Conservation (phyloP, 495 filamentous ascomycete genomes). For the Cudoniella acicularis region DNA sequence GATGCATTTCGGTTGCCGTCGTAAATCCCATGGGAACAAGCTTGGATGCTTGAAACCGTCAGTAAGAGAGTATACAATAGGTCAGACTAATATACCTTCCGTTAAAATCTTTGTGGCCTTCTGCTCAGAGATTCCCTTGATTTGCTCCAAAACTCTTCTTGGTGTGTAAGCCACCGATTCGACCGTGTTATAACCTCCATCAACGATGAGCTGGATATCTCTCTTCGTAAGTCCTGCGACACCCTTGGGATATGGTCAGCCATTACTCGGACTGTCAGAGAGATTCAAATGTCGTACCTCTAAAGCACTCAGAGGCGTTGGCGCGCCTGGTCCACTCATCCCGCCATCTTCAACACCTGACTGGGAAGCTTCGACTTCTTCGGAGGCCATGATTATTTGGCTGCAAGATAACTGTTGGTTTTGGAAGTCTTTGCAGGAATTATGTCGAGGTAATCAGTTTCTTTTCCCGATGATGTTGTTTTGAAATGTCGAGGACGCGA, state of each 20-base stretch:
- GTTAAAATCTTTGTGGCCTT: conserved; percentile 92
- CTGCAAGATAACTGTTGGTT: background rate
- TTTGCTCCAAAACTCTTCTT: conserved; percentile 77
- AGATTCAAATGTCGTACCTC: conserved; percentile 58
- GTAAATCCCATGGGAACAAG: conserved; percentile 98
- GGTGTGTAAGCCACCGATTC: conserved; percentile 96
- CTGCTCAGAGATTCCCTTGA: conserved; percentile 95
- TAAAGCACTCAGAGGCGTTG: conserved; percentile 83
- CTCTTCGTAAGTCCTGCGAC: conserved; percentile 83
- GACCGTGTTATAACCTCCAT: conserved; percentile 91
- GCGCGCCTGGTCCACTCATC: conserved; percentile 79
- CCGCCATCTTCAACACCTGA: conserved; percentile 39
- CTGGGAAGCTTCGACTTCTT: conserved; percentile 26
- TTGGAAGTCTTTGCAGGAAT: background rate
- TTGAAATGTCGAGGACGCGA: background rate
- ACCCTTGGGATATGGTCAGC: conserved; percentile 46
- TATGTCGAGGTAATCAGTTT: no score
- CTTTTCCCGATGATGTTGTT: background rate
- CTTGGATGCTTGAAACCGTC: conserved; percentile 65
- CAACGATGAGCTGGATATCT: conserved; percentile 88
- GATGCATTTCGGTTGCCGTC: conserved; percentile 99
- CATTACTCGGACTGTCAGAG: conserved; percentile 11
- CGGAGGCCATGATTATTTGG: conserved; percentile 17
- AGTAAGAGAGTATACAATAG: background rate
- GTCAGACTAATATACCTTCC: conserved; percentile 59